Percentiles rank a stretch among this genome's conserved stretches.
Conservation (phyloP, 768 basidiomycete species). For the Psilocybe subaeruginosa region DNA sequence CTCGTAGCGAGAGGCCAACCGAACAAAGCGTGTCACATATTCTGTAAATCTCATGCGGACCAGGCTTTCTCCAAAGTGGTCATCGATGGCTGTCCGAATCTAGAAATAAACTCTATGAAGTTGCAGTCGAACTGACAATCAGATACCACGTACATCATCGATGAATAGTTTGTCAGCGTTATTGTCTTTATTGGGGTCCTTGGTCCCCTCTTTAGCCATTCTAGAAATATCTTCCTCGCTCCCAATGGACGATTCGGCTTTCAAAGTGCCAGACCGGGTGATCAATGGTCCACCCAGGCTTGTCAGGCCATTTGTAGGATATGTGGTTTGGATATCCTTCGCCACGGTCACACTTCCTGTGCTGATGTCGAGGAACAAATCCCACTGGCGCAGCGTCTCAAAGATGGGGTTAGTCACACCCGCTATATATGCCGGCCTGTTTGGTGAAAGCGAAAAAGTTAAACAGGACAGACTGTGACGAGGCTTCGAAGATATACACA, state of each 20-base stretch:
- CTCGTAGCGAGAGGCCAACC: slow-evolving; percentile 89
- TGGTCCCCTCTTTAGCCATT: slow-evolving; percentile 57
- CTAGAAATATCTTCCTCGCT: slow-evolving; percentile 78
- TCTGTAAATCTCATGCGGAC: slow-evolving; percentile 91
- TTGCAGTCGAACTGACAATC: neutral
- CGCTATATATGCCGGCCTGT: slow-evolving; percentile 90
- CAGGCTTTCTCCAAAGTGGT: slow-evolving; percentile 88
- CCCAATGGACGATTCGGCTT: slow-evolving; percentile 61
- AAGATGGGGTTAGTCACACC: slow-evolving; percentile 98
- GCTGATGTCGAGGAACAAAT: slow-evolving; percentile 90
- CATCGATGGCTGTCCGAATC: slow-evolving; percentile 86
- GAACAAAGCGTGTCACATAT: slow-evolving; percentile 85
- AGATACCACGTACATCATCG: slow-evolving; percentile 75
- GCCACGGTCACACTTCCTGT: slow-evolving; percentile 85
- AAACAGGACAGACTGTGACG: neutral
- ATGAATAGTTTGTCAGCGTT: slow-evolving; percentile 85
- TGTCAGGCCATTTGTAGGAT: slow-evolving; percentile 48
- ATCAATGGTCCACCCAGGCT: slow-evolving; percentile 47
- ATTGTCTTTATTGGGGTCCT: slow-evolving; percentile 63
- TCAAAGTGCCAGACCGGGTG: slow-evolving; percentile 62
- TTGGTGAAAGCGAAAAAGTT: neutral
- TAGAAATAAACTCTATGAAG: slow-evolving; percentile 29
- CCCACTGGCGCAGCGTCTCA: slow-evolving; percentile 87
- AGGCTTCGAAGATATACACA: slow-evolving; percentile 16
- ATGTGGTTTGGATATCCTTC: slow-evolving; percentile 74